Evolutionary conservation across 305 asterid species (phyloP).

Genomic region (Rubia tinctorum): DNA sequence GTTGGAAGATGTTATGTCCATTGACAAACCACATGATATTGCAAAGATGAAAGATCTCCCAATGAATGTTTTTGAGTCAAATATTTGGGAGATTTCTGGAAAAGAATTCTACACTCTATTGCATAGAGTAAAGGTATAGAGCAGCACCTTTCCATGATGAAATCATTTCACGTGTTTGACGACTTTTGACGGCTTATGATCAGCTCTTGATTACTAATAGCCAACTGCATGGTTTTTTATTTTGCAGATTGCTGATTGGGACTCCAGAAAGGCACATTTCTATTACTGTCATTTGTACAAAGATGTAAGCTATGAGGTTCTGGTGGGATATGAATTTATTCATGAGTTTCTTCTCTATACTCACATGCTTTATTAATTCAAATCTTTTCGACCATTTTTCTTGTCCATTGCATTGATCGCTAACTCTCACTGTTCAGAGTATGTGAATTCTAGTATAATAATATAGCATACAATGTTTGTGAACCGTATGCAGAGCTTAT

Average conservation of each 20-base stretch:
- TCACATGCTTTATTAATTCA: too few relatives aligned
- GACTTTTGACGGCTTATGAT: background rate
- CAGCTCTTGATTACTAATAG: background rate
- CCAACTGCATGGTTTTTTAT: background rate
- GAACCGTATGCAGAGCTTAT: background rate
- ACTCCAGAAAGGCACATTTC: too few relatives aligned
- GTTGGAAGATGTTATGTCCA: background rate
- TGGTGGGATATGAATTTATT: too few relatives aligned
- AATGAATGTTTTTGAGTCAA: background rate
- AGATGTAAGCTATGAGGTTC: too few relatives aligned
- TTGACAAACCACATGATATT: constrained; percentile 9
- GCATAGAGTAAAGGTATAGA: background rate
- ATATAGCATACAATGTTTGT: background rate
- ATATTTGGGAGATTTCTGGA: background rate
- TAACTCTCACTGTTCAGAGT: too few relatives aligned
- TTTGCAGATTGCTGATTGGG: background rate
- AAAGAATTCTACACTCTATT: background rate
- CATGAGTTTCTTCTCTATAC: too few relatives aligned
- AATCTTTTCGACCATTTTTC: background rate
- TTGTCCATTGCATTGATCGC: background rate
- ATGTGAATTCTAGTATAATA: too few relatives aligned
- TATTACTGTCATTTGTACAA: too few relatives aligned
- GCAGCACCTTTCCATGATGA: background rate
- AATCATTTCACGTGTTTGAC: background rate
- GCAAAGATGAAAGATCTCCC: background rate